phyloP scores from a whole-genome alignment of 768 basidiomycete species.

The Boletus barrowsii region DNA sequence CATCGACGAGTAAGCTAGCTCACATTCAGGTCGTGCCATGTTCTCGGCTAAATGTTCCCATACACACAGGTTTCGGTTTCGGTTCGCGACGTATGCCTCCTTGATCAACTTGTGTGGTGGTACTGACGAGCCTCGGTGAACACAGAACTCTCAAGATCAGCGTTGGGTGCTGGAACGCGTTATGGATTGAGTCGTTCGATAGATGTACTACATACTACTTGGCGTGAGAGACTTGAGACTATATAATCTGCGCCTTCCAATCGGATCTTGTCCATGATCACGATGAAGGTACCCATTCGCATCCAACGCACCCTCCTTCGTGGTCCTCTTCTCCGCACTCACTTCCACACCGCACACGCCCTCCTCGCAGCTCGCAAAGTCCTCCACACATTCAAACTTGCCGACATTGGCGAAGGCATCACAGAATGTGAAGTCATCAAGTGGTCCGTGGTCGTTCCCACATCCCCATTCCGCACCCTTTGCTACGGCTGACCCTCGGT shows the following conservation, averaged over 20 bases:
- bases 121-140: background rate
- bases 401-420: slow-evolving; percentile 88
- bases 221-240: background rate
- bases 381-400: slow-evolving; percentile 68
- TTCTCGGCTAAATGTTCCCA: background rate
- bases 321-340: slow-evolving; percentile 26
- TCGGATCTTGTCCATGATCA: slow-evolving; percentile 4
- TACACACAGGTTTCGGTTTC: background rate
- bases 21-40: no score
- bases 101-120: background rate
- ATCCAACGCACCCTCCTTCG: slow-evolving; percentile 24
- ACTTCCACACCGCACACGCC: slow-evolving; percentile 37
- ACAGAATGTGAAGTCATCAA: slow-evolving; percentile 88
- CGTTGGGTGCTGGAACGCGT: background rate
- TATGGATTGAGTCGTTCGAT: background rate
- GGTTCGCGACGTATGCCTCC: slow-evolving; percentile 1
- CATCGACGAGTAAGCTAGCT: background rate
- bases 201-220: no score
- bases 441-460: slow-evolving; percentile 53
- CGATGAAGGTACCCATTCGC: slow-evolving; percentile 10
- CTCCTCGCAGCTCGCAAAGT: slow-evolving; percentile 34
- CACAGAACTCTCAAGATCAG: background rate
- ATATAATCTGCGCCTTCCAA: background rate
- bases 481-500: background rate
- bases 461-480: slow-evolving; percentile 5